These are phyloP conservation scores for Calcarisporium arbuscula DNA, from an alignment of 2,329 filamentous ascomycete genomes.

Conservation along the genomic window DNA sequence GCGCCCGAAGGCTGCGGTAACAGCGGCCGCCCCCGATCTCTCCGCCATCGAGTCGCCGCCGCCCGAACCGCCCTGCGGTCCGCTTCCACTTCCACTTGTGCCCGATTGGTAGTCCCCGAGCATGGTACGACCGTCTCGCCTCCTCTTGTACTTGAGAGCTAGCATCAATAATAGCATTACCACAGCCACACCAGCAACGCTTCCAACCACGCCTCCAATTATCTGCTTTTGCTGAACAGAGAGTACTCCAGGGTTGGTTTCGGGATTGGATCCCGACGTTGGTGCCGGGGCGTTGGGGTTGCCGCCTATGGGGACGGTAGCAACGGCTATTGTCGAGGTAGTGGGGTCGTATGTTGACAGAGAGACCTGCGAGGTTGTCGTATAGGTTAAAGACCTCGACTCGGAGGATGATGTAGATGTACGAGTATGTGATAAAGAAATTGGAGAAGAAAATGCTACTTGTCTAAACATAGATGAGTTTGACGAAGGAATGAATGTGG, in stretches of 20 bases:
- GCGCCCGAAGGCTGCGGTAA: conserved; percentile 43
- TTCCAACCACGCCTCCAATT: conserved; percentile 51
- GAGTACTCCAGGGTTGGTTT: conserved; percentile 10
- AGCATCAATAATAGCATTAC: conserved; percentile 48
- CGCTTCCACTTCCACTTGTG: conserved; percentile 14
- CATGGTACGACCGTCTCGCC: conserved; percentile 35
- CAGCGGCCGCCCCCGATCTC: conserved; percentile 30
- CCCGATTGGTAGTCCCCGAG: conserved; percentile 32
- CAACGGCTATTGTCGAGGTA: conserved; percentile 18
- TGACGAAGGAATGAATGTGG: too few relatives aligned
- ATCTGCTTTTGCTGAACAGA: conserved; percentile 32
- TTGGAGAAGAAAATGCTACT: too few relatives aligned
- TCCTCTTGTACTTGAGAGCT: conserved; percentile 50
- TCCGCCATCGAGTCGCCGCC: conserved; percentile 37
- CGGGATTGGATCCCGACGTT: conserved; percentile 2
- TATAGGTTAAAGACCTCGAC: too few relatives aligned
- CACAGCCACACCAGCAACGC: conserved; percentile 52
- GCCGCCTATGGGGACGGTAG: too few relatives aligned
- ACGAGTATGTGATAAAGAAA: too few relatives aligned
- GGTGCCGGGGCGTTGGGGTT: conserved; percentile 3
- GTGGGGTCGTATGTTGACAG: too few relatives aligned
- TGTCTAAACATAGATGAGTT: too few relatives aligned
- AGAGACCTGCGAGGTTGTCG: too few relatives aligned
- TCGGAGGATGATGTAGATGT: conserved; percentile 12
- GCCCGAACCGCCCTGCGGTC: conserved; percentile 12